Evolutionary conservation across 495 filamentous ascomycete species (phyloP), one percentile per base, ranked within the genome.

Genomic region (Talaromyces liani): DNA sequence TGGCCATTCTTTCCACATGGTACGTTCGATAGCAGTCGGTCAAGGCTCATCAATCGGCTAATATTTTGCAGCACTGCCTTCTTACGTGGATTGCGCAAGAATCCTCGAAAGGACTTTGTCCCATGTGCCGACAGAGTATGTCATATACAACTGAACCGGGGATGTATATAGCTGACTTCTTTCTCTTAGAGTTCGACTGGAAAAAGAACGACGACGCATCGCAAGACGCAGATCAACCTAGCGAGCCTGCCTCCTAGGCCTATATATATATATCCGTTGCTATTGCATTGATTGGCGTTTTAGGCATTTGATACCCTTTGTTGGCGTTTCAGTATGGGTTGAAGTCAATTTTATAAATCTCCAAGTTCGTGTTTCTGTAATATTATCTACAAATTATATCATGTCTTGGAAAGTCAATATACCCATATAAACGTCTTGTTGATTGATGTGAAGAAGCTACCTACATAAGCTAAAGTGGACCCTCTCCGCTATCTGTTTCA

Each of bases 1-100:
- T 72, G 92, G 91, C 10, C 95, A 99, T 71, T 94, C 91, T 55
- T 98, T 98, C 71, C 94, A 98, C 76, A 93, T 96, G 93, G 92
- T 96, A 72, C 63, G 73, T 60, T 60, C 22, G 6, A 16, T n/a
- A 25, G 7, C 20, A 24, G 4, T 18, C 45, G 39, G 6, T 10
- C n/a, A 3, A 22, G 9, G 36, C 12, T 41, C 29, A 41, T 16
- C 36, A 41, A 41, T 9, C 34, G 36, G 36, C 36, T 41, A 41
- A 41, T 64, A 27, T 6, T 56, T 14, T 22, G 6, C 68, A 97
- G 93, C 94, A 99, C 75, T 99, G 94, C 70, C 91, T 98, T 62
- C 82, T 89, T 72, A 91, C 92, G 54, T 99, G 94, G 94, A 91
- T 99, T 64, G 87, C 94, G 68, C 92, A 96, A 70, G 94, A 97